Conservation (phyloP, 1,284 basidiomycete genomes). For the Agaricales sp. region DNA sequence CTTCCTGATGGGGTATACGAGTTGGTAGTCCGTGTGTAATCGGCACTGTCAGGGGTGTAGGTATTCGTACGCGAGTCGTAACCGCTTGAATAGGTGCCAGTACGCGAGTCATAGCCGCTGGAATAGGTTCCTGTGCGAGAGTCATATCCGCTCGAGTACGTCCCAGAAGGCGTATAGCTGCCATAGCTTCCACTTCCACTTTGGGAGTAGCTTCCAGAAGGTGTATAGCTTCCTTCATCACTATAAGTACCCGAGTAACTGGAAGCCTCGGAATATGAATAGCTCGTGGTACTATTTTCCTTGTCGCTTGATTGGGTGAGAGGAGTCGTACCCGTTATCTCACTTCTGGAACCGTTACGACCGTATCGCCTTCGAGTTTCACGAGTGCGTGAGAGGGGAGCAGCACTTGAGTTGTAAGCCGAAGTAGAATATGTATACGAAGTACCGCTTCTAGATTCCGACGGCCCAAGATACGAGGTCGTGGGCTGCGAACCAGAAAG, state of each 20-base stretch:
- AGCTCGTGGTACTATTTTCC: too few species aligned
- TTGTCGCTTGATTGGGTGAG: too few species aligned
- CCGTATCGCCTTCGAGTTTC: conserved; percentile 46
- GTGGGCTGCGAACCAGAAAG: conserved; percentile 23
- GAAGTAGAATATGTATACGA: conserved; percentile 1
- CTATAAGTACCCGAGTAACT: not conserved
- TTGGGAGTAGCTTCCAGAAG: conserved; percentile 13
- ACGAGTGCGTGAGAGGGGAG: conserved; percentile 39
- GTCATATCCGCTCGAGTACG: not conserved
- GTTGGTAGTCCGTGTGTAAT: too few species aligned
- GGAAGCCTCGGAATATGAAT: conserved; percentile 12
- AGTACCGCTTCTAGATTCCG: not conserved
- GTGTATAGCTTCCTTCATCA: conserved; percentile 10
- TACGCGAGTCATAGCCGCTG: not conserved
- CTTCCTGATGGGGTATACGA: conserved; percentile 1
- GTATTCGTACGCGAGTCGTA: not conserved
- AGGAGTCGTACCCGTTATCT: too few species aligned
- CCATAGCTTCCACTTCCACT: not conserved
- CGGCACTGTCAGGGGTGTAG: not conserved
- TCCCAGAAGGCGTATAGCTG: conserved; percentile 14
- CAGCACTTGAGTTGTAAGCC: conserved; percentile 11
- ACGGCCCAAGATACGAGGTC: conserved; percentile 39
- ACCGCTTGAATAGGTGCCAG: not conserved
- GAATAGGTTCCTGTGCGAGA: not conserved
- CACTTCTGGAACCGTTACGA: too few species aligned